Evolutionary conservation across 116 monocot species (phyloP).

Genomic region (Papilionanthe hybrid): DNA sequence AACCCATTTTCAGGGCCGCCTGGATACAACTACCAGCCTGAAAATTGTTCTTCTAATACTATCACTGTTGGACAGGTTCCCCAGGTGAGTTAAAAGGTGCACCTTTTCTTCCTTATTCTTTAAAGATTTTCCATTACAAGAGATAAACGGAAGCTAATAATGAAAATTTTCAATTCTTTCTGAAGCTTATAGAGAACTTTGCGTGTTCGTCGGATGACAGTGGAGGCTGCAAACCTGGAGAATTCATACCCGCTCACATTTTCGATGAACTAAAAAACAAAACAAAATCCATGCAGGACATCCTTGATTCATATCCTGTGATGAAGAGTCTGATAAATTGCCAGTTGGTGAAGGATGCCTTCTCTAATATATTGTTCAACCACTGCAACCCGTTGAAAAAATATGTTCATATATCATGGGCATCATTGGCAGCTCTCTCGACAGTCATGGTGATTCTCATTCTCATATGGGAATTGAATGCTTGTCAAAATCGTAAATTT

Average conservation of each 20-base stretch:
- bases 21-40: slow-evolving; percentile 64
- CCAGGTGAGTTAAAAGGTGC: too few relatives aligned
- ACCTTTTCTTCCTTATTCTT: neutral
- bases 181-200: slow-evolving; percentile 50
- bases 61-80: slow-evolving; percentile 60
- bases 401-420: slow-evolving; percentile 42
- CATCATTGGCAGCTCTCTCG: too few relatives aligned
- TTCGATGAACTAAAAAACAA: too few relatives aligned
- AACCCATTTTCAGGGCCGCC: slow-evolving; percentile 95
- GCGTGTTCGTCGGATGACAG: slow-evolving; percentile 34
- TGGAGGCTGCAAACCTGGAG: too few relatives aligned
- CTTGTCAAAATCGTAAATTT: slow-evolving; percentile 7
- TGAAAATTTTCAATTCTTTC: neutral
- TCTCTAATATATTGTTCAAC: slow-evolving; percentile 56
- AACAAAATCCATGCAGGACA: too few relatives aligned
- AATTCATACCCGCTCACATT: too few relatives aligned
- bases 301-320: slow-evolving; percentile 61
- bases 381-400: slow-evolving; percentile 68
- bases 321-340: slow-evolving; percentile 67
- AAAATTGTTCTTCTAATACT: slow-evolving; percentile 59
- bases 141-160: neutral
- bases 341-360: slow-evolving; percentile 71
- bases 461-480: too few relatives aligned
- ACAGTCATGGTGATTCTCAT: too few relatives aligned
- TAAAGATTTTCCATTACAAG: neutral